These are phyloP conservation scores for Fagopyrum homotropicum DNA, from an alignment of 148 eudicot genomes.

Conservation along the genomic window DNA sequence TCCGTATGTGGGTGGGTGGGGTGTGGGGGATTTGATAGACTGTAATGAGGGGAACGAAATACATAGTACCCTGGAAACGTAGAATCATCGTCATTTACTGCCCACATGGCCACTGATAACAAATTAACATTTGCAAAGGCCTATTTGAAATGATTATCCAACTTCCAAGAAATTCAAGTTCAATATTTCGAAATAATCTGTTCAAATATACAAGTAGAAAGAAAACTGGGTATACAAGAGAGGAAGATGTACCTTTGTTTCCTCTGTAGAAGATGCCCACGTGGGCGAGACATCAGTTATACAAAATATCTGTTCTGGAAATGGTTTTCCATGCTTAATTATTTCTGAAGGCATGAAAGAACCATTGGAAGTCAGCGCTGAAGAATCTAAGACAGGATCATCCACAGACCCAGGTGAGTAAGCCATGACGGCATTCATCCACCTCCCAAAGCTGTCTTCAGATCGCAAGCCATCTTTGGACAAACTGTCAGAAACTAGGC, in stretches of 20 bases:
- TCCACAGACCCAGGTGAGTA: constrained; percentile 54
- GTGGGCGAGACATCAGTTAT: constrained; percentile 73
- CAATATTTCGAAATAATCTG: background rate
- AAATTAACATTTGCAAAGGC: background rate
- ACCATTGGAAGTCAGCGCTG: constrained; percentile 29
- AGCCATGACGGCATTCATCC: constrained; percentile 53
- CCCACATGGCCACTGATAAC: background rate
- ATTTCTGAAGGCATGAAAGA: constrained; percentile 29
- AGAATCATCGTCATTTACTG: background rate
- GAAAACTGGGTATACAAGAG: background rate
- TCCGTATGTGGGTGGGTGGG: background rate
- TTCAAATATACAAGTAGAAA: background rate
- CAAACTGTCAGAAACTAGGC: constrained; percentile 16
- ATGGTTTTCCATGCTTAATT: constrained; percentile 23
- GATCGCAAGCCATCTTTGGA: constrained; percentile 33
- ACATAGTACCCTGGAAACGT: background rate
- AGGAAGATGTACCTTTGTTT: constrained; percentile 59
- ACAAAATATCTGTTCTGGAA: constrained; percentile 46
- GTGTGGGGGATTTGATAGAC: background rate
- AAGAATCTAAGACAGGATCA: constrained; percentile 35
- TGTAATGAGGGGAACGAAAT: background rate
- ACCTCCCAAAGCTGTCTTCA: constrained; percentile 71
- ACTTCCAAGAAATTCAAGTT: background rate
- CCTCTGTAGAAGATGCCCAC: constrained; percentile 69
- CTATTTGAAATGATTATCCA: background rate